Percentiles rank a stretch among this genome's conserved stretches.
Conservation (phyloP, 495 filamentous ascomycete genomes). For the Trichoderma asperelloides region DNA sequence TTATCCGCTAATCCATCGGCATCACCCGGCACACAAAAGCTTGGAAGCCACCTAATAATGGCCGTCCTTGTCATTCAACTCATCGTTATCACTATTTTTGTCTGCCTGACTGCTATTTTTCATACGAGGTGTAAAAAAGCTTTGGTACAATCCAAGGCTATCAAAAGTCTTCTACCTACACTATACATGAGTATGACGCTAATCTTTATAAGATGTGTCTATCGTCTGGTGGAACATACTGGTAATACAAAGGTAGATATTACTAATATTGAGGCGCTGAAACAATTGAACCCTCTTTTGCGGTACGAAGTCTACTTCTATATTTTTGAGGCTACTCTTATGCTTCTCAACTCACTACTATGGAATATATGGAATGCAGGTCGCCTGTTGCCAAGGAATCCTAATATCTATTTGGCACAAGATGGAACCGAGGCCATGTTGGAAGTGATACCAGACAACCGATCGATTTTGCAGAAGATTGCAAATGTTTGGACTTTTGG, state of each 20-base stretch:
- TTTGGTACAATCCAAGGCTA: slow-evolving; percentile 43
- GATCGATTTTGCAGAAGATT: neutral
- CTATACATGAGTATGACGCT: slow-evolving; percentile 54
- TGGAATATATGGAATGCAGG: slow-evolving; percentile 58
- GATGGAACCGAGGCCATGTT: slow-evolving; percentile 62
- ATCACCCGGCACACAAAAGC: slow-evolving; percentile 33
- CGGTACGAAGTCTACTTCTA: slow-evolving; percentile 67
- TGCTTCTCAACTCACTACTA: slow-evolving; percentile 53
- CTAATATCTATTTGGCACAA: slow-evolving; percentile 53
- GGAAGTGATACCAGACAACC: neutral
- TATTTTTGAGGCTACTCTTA: slow-evolving; percentile 57
- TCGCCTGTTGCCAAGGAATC: slow-evolving; percentile 48
- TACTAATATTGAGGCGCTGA: slow-evolving; percentile 21
- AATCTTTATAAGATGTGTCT: slow-evolving; percentile 55
- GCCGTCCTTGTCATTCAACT: slow-evolving; percentile 60
- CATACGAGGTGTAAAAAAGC: slow-evolving; percentile 48
- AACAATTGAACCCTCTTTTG: slow-evolving; percentile 40
- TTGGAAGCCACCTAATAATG: slow-evolving; percentile 54
- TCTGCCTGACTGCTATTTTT: slow-evolving; percentile 49
- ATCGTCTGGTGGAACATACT: slow-evolving; percentile 57
- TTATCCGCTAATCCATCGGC: slow-evolving; percentile 47
- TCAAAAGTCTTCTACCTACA: slow-evolving; percentile 48
- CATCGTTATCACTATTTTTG: slow-evolving; percentile 51
- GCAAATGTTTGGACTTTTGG: neutral
- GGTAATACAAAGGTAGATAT: slow-evolving; percentile 27